phyloP scores from a whole-genome alignment of 768 basidiomycete species.

The Suillus sp. region DNA sequence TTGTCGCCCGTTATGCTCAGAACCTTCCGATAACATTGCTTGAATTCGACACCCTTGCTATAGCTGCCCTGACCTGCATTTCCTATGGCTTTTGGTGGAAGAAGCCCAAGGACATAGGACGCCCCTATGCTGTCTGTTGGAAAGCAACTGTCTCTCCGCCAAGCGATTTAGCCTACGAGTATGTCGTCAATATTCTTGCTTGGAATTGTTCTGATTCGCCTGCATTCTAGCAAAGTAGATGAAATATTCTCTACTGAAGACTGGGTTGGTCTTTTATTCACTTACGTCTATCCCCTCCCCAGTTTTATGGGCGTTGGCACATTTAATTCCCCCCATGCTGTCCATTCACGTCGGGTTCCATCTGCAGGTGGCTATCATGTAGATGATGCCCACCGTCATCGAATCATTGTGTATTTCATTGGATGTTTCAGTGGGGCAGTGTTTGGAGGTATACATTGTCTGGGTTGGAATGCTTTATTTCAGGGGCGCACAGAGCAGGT shows the following conservation, averaged over 20 bases:
- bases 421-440: slow-evolving; percentile 14
- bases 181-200: background rate
- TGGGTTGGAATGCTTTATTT: slow-evolving; percentile 27
- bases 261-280: background rate
- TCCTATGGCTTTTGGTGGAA: slow-evolving; percentile 41
- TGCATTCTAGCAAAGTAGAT: background rate
- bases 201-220: background rate
- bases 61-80: slow-evolving; percentile 32
- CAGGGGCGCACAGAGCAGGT: slow-evolving; percentile 18
- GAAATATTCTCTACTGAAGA: background rate
- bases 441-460: slow-evolving; percentile 32
- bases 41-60: slow-evolving; percentile 41
- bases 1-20: slow-evolving; percentile 27
- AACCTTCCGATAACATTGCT: slow-evolving; percentile 36
- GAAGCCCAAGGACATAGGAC: slow-evolving; percentile 39
- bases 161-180: background rate
- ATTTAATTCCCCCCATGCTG: background rate
- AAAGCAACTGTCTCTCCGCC: background rate
- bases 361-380: background rate
- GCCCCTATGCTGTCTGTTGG: slow-evolving; percentile 12
- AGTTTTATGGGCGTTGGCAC: background rate
- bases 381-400: background rate
- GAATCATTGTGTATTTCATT: background rate
- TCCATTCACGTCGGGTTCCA: background rate
- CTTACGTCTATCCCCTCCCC: accelerated